Evolutionary conservation across 306 rosid genomes (phyloP).

Genomic region (Citrullus mucosospermus): DNA sequence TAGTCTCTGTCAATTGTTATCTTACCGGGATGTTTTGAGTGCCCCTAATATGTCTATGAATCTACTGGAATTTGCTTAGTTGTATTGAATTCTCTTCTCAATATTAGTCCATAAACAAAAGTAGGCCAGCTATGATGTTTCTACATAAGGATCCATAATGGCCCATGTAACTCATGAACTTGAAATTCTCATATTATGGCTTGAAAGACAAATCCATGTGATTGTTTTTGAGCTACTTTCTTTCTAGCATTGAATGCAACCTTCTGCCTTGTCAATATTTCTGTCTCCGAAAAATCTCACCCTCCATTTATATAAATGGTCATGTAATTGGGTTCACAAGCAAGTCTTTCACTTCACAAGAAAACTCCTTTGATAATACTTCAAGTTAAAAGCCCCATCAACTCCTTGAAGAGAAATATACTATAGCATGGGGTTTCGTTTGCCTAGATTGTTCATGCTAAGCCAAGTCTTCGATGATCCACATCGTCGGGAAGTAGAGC

Average conservation of each 20-base stretch:
- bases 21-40: not conserved
- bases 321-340: slow-evolving; percentile 1
- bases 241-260: not conserved
- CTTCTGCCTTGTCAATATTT: not conserved
- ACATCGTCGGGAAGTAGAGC: not conserved
- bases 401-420: not conserved
- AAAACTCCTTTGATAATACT: not conserved
- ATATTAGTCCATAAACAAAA: not conserved
- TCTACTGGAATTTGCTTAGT: not conserved
- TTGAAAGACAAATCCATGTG: slow-evolving; percentile 21
- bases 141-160: not conserved
- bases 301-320: slow-evolving; percentile 19
- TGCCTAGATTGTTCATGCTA: slow-evolving; percentile 7
- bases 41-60: not conserved
- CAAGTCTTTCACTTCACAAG: slow-evolving; percentile 1
- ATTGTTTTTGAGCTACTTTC: not conserved
- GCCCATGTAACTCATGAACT: not conserved
- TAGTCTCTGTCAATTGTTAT: not conserved
- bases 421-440: slow-evolving; percentile 13
- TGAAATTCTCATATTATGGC: not conserved
- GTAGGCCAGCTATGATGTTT: not conserved
- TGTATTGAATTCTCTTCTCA: not conserved
- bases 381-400: not conserved
- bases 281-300: not conserved
- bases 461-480: not conserved